Evolutionary conservation across 768 basidiomycete species (phyloP), one percentile per base, ranked within the genome.

Genomic region (Auricularia sp.): DNA sequence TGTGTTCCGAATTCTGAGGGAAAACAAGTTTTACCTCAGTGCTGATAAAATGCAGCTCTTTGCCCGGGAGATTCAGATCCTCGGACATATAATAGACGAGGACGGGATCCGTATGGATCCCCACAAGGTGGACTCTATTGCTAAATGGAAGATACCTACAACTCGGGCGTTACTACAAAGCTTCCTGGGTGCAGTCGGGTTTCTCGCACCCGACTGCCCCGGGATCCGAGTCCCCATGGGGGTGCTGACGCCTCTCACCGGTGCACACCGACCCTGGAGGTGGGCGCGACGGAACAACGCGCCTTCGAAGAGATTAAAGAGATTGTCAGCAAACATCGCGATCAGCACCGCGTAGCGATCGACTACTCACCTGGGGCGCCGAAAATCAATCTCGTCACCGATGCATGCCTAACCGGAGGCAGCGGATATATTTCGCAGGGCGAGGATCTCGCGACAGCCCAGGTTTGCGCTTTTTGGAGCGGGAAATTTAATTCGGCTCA

Each of bases 171-270:
- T 76, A 3, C 54, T 77, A 24, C 63, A 58, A 0, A 71, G 73
- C 3, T 78, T 79, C 66, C 62, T 77, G 0, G 77, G 78, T 0
- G 67, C 75, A 1, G 78, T 77, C 0, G 75, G 76, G 2, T 79
- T 73, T 63, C 66, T 77, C 0, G 75, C 78, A 0, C 71, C 73
- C 61, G 76, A 78, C 33, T 68, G 75, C 1, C 65, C 69, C 0
- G 66, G 66, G 0, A 66, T 81, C 2, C 68, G 75, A 0, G 75
- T 80, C 1, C 78, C 79, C 2, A 78, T 81, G 75, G 75, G 71
- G 3, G 63, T 76, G 0, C 67, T 81, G 0, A 65, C 66, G 0
- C 63, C 67, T 21, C 42, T 73, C 0, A 70, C 71, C 1, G 69
- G 70, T 0, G n/a, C 44, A 3, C 64, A 39, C 1, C 44, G n/a